These are phyloP conservation scores for Parathielavia hyrcaniae DNA, from an alignment of 495 filamentous ascomycete genomes.

Conservation along the genomic window DNA sequence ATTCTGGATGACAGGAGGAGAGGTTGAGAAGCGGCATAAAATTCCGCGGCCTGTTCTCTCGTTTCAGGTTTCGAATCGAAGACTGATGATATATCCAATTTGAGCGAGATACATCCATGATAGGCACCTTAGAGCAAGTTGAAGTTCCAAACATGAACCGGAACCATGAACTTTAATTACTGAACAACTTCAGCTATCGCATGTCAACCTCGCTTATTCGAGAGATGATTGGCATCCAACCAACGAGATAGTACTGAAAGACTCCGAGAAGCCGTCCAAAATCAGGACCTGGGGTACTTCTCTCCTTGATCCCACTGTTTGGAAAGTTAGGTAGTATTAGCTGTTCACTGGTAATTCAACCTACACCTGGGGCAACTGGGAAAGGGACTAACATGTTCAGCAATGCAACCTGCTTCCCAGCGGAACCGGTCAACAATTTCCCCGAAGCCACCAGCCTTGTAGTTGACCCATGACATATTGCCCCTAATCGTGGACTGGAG, in stretches of 20 bases:
- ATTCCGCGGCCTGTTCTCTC: too few species aligned
- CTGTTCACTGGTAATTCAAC: background rate
- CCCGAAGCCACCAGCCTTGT: slow-evolving; percentile 23
- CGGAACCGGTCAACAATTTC: slow-evolving; percentile 36
- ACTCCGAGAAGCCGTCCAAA: background rate
- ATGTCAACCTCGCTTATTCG: too few species aligned
- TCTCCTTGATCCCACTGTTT: slow-evolving; percentile 18
- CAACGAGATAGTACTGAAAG: background rate
- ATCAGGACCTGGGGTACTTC: slow-evolving; percentile 1
- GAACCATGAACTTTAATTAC: background rate
- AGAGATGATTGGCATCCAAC: too few species aligned
- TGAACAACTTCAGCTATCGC: too few species aligned
- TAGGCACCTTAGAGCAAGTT: too few species aligned
- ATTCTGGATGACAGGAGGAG: slow-evolving; percentile 10
- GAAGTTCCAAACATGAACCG: too few species aligned
- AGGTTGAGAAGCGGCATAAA: too few species aligned
- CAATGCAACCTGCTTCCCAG: slow-evolving; percentile 39
- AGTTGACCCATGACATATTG: slow-evolving; percentile 37
- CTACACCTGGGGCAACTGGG: background rate
- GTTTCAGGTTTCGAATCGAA: too few species aligned
- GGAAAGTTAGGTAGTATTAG: background rate
- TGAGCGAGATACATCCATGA: too few species aligned
- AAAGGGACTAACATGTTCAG: slow-evolving; percentile 35
- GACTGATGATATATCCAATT: too few species aligned
- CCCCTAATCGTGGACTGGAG: slow-evolving; percentile 29